Percentiles rank a stretch among this genome's conserved stretches.
Conservation (phyloP, 345 rosid genomes). For the Gossypium thurberi region DNA sequence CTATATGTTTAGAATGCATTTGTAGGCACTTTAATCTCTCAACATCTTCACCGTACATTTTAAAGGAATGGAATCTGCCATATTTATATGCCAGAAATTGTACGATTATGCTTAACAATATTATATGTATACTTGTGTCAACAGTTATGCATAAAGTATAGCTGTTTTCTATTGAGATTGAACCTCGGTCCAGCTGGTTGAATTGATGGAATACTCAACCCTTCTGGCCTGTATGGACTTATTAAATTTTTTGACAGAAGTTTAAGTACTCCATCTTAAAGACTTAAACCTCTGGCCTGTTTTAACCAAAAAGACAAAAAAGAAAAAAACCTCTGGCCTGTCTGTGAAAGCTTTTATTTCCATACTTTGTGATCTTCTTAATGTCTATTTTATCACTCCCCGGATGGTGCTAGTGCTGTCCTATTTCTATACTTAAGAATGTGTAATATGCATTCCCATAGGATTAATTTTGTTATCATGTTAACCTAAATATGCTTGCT, state of each 20-base stretch:
- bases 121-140: neutral
- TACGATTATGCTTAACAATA: neutral
- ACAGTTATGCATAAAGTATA: neutral
- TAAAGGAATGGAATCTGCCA: neutral
- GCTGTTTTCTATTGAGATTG: neutral
- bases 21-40: conserved; percentile 1
- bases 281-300: neutral
- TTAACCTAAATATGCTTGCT: conserved; percentile 7
- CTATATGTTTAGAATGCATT: neutral
- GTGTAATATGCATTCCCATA: neutral
- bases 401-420: neutral
- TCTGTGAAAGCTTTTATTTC: too few relatives aligned
- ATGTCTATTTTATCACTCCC: neutral
- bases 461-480: conserved; percentile 1
- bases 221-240: conserved; percentile 3
- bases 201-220: neutral
- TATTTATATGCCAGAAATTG: neutral
- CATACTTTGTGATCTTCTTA: neutral
- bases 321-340: too few relatives aligned
- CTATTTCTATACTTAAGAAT: neutral
- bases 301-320: neutral
- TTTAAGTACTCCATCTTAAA: neutral
- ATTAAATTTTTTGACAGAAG: neutral
- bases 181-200: neutral
- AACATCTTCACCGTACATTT: neutral